Evolutionary conservation across 306 rosid species (phyloP).

Genomic region (Vigna angularis): DNA sequence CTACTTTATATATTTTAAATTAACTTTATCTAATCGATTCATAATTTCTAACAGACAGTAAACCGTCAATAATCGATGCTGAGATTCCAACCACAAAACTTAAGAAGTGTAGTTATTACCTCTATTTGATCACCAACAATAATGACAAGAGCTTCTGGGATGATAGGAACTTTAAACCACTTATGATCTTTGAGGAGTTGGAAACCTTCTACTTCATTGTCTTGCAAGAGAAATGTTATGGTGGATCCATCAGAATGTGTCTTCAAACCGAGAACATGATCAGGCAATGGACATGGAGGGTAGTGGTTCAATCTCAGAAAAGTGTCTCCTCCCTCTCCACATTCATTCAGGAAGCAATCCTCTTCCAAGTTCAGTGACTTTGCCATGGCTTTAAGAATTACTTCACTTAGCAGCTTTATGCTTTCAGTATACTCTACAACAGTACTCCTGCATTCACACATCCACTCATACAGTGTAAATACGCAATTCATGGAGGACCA

Average conservation of each 20-base stretch:
- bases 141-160: constrained; percentile 67
- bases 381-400: constrained; percentile 73
- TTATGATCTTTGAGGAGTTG: constrained; percentile 68
- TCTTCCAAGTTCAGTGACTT: constrained; percentile 74
- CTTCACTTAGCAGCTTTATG: constrained; percentile 48
- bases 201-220: constrained; percentile 73
- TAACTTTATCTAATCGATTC: too few relatives aligned
- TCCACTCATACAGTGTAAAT: not conserved
- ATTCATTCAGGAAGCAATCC: constrained; percentile 56
- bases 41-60: too few relatives aligned
- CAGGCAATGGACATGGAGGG: constrained; percentile 72
- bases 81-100: too few relatives aligned
- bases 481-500: not conserved
- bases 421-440: constrained; percentile 56
- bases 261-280: constrained; percentile 68
- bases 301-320: constrained; percentile 70
- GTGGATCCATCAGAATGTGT: constrained; percentile 78
- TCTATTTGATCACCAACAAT: constrained; percentile 85
- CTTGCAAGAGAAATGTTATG: constrained; percentile 74
- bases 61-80: too few relatives aligned
- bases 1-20: too few relatives aligned
- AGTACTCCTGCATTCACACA: constrained; percentile 51
- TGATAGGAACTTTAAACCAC: constrained; percentile 74
- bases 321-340: constrained; percentile 54
- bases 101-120: constrained; percentile 45